These are phyloP conservation scores for Creolimax fragrantissima DNA, from an alignment of 78 protist species.

Conservation along the genomic window DNA sequence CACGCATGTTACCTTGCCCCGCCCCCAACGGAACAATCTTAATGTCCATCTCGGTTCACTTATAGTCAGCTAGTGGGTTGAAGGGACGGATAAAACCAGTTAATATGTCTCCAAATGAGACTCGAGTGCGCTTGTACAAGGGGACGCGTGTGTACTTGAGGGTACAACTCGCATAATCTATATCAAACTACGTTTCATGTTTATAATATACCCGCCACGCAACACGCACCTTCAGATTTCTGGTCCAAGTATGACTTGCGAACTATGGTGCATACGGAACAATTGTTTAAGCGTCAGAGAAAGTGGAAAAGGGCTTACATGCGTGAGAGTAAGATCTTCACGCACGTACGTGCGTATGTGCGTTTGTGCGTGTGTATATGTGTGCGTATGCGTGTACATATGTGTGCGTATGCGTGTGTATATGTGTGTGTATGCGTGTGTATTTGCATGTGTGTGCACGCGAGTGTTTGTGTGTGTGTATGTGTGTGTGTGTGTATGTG, in stretches of 20 bases:
- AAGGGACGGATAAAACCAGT: neutral
- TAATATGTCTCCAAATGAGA: neutral
- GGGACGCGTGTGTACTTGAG: neutral
- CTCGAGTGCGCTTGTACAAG: neutral
- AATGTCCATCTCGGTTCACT: neutral
- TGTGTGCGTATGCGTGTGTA: neutral
- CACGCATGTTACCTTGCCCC: too few species aligned
- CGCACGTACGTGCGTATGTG: neutral
- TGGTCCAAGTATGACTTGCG: too few species aligned
- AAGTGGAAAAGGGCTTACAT: too few species aligned
- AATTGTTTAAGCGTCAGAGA: too few species aligned
- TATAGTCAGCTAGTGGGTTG: neutral
- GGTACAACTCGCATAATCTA: too few species aligned
- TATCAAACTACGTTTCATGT: too few species aligned
- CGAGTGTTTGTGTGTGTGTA: neutral
- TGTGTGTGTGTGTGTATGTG: neutral
- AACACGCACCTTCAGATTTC: too few species aligned
- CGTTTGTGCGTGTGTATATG: neutral
- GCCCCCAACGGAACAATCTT: slow-evolving; percentile 65
- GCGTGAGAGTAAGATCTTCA: too few species aligned
- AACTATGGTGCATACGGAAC: too few species aligned
- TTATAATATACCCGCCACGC: too few species aligned
- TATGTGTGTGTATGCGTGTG: neutral
- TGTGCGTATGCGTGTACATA: neutral
- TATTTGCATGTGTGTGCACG: neutral